These are phyloP conservation scores for Flaveria floridana DNA, from an alignment of 140 eudicot genomes.

Conservation along the genomic window DNA sequence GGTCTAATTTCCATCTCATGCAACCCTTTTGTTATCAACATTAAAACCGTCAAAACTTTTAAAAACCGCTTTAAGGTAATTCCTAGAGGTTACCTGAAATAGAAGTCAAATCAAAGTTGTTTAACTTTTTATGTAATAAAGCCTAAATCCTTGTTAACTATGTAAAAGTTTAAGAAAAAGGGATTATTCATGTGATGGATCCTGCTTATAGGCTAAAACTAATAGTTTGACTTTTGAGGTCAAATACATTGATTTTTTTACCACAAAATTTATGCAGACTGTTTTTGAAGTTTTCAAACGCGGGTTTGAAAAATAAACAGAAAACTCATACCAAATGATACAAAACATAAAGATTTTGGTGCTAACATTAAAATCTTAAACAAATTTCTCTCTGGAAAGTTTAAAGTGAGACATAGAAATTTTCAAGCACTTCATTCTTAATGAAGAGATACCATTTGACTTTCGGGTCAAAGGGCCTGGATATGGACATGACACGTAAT, in stretches of 20 bases:
- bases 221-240: conserved; percentile 1
- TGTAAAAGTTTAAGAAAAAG: not conserved
- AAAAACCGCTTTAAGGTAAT: not conserved
- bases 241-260: conserved; percentile 7
- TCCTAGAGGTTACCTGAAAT: not conserved
- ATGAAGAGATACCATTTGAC: not conserved
- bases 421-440: not conserved
- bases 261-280: not conserved
- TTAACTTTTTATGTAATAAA: not conserved
- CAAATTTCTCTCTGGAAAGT: not conserved
- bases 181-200: not conserved
- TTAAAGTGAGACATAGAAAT: not conserved
- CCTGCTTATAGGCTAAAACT: not conserved
- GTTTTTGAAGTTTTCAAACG: not conserved
- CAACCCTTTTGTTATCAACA: not conserved
- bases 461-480: not conserved
- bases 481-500: not conserved
- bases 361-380: not conserved
- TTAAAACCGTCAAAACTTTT: not conserved
- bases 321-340: not conserved
- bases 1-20: not conserved
- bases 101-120: not conserved
- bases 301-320: not conserved
- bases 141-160: not conserved
- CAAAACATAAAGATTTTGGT: not conserved